Evolutionary conservation across 352 stramenopile species (phyloP).

Genomic region (Phytopythium cucurbitacearum): DNA sequence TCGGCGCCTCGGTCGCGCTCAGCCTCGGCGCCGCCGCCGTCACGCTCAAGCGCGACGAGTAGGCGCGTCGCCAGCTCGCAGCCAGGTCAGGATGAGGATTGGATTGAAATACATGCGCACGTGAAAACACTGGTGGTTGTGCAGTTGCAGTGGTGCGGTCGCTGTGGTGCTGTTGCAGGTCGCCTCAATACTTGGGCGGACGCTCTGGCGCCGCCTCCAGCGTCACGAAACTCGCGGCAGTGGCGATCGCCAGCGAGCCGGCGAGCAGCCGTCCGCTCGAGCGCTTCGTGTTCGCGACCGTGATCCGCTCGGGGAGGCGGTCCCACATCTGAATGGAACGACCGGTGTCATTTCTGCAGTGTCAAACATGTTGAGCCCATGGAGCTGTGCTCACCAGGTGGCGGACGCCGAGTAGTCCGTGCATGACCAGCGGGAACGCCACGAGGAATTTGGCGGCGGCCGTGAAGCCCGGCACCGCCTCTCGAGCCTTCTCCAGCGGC

Average conservation of each 20-base stretch:
- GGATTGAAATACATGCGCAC: too few species aligned
- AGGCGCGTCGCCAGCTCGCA: not conserved
- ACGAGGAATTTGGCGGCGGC: slow-evolving; percentile 92
- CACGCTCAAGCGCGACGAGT: slow-evolving; percentile 42
- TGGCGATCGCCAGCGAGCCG: slow-evolving; percentile 34
- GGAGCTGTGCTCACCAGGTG: slow-evolving; percentile 56
- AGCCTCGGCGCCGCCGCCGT: slow-evolving; percentile 41
- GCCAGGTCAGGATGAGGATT: too few species aligned
- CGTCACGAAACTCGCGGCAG: slow-evolving; percentile 41
- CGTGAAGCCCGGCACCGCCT: slow-evolving; percentile 61
- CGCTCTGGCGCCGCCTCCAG: slow-evolving; percentile 24
- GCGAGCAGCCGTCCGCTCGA: slow-evolving; percentile 53
- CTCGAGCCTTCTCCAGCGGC: slow-evolving; percentile 75
- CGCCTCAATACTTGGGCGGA: too few species aligned
- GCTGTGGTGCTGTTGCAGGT: too few species aligned
- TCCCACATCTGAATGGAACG: slow-evolving; percentile 54
- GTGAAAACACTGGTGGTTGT: too few species aligned
- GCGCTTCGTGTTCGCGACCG: slow-evolving; percentile 50
- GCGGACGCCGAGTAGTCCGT: slow-evolving; percentile 87
- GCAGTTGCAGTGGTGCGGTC: too few species aligned
- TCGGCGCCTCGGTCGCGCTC: slow-evolving; percentile 40
- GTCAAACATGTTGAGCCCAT: not conserved
- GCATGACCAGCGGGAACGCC: slow-evolving; percentile 92
- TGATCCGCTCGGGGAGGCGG: slow-evolving; percentile 82
- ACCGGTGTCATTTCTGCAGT: not conserved